Evolutionary conservation across 306 rosid genomes (phyloP).

Genomic region (Phaseolus lunatus): DNA sequence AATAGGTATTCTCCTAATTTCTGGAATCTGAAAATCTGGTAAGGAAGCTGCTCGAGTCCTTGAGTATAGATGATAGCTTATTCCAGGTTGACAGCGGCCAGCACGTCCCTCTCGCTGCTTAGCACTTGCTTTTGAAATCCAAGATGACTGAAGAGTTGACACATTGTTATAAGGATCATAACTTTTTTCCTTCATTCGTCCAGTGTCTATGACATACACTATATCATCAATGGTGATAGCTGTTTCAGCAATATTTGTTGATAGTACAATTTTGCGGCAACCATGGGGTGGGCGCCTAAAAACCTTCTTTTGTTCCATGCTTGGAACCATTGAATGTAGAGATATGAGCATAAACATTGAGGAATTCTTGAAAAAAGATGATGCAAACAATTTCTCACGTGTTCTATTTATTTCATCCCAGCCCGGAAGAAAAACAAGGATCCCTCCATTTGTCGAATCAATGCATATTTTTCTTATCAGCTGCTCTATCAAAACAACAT

Average conservation of each 20-base stretch:
- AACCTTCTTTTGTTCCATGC: constrained; percentile 80
- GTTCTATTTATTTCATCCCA: constrained; percentile 95
- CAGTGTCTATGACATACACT: constrained; percentile 89
- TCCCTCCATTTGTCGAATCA: constrained; percentile 87
- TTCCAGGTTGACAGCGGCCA: constrained; percentile 98
- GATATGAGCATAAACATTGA: constrained; percentile 60
- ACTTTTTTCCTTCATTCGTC: constrained; percentile 90
- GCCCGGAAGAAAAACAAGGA: constrained; percentile 95
- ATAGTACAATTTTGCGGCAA: constrained; percentile 90
- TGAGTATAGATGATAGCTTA: constrained; percentile 91
- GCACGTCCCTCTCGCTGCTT: constrained; percentile 98
- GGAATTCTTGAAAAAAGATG: constrained; percentile 64
- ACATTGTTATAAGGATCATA: constrained; percentile 90
- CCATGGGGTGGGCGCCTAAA: constrained; percentile 67
- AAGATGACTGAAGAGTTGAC: constrained; percentile 91
- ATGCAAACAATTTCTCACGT: constrained; percentile 62
- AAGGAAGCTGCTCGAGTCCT: constrained; percentile 68
- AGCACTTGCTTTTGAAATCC: constrained; percentile 98
- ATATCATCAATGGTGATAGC: constrained; percentile 95
- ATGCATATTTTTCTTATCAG: constrained; percentile 72
- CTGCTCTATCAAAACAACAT: constrained; percentile 73
- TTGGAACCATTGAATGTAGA: constrained; percentile 93
- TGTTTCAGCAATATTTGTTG: constrained; percentile 96
- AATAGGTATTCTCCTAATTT: constrained; percentile 90
- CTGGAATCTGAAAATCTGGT: constrained; percentile 89